A percentile compares a stretch with the other conserved stretches of the same genome.
Evolutionary conservation across 495 filamentous ascomycete species (phyloP).

Genomic region (Lophiotrema nucula): DNA sequence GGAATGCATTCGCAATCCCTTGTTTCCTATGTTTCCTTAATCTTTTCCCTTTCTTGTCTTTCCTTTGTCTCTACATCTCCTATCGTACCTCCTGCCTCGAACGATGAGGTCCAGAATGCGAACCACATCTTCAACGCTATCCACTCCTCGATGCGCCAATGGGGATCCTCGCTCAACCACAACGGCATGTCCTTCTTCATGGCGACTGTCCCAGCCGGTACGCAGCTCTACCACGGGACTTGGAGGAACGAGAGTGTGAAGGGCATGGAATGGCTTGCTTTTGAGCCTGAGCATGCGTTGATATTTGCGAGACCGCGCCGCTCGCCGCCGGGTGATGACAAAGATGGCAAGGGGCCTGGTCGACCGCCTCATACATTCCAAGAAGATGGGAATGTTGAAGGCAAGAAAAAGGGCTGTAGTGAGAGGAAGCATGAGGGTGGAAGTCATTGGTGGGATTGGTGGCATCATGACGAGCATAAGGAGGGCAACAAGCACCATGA

Average conservation of each 20-base stretch:
- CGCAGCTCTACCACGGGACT: constrained; percentile 64
- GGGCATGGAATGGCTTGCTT: constrained; percentile 66
- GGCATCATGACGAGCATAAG: background rate
- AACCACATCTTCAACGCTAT: constrained; percentile 67
- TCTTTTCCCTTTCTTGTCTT: too few species aligned
- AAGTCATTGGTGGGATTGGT: background rate
- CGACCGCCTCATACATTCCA: too few species aligned
- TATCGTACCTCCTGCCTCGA: too few species aligned
- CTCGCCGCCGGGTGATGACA: too few species aligned
- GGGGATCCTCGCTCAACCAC: constrained; percentile 65
- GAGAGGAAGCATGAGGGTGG: background rate
- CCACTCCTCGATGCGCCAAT: constrained; percentile 67
- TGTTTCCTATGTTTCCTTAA: background rate
- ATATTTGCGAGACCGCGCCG: too few species aligned
- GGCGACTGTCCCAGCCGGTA: constrained; percentile 56
- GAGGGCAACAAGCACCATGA: too few species aligned
- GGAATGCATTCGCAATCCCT: background rate
- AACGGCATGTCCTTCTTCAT: constrained; percentile 68
- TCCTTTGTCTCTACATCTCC: too few species aligned
- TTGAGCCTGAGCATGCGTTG: constrained; percentile 67
- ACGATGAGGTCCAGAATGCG: constrained; percentile 22
- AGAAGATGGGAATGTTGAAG: too few species aligned
- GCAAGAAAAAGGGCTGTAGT: constrained; percentile 17
- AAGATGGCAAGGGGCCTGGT: too few species aligned
- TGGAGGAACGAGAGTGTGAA: constrained; percentile 41